Conservation (phyloP, 2,329 filamentous ascomycete genomes). For the Emergomyces pasteurianus region DNA sequence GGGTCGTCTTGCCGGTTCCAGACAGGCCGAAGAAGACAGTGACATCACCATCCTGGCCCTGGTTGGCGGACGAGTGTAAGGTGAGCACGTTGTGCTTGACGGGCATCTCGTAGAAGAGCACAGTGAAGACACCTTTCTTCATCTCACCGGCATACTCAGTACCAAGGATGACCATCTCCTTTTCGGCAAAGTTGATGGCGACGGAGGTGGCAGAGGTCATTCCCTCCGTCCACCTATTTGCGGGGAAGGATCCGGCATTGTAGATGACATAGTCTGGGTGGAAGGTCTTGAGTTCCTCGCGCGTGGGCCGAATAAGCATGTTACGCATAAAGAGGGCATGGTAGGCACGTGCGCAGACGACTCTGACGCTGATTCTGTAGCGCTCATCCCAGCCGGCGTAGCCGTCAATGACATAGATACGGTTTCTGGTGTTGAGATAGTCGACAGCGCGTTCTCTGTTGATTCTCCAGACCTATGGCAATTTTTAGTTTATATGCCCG, state of each 20-base stretch:
- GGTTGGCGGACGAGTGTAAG: constrained; percentile 95
- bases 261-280: constrained; percentile 99
- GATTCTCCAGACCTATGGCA: constrained; percentile 93
- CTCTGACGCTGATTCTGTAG: constrained; percentile 93
- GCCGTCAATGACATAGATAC: constrained; percentile 96
- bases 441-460: constrained; percentile 98
- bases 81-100: constrained; percentile 99
- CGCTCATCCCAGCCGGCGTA: constrained; percentile 98
- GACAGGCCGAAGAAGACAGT: constrained; percentile 99
- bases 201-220: constrained; percentile 99
- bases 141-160: constrained; percentile 97
- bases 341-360: constrained; percentile 97
- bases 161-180: constrained; percentile 99
- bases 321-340: constrained; percentile 99
- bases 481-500: constrained; percentile 16
- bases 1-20: constrained; percentile 95
- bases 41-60: constrained; percentile 87
- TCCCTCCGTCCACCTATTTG: constrained; percentile 93
- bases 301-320: constrained; percentile 93
- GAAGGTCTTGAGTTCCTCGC: constrained; percentile 91
- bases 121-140: constrained; percentile 98
- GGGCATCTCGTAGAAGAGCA: constrained; percentile 99
- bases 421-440: constrained; percentile 97
- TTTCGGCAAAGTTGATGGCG: constrained; percentile 96
- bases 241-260: constrained; percentile 96